Percentiles rank a stretch among this genome's conserved stretches.
Evolutionary conservation across 176 grass and related monocot genomes (phyloP).

Genomic region (Cenchrus purpureus): DNA sequence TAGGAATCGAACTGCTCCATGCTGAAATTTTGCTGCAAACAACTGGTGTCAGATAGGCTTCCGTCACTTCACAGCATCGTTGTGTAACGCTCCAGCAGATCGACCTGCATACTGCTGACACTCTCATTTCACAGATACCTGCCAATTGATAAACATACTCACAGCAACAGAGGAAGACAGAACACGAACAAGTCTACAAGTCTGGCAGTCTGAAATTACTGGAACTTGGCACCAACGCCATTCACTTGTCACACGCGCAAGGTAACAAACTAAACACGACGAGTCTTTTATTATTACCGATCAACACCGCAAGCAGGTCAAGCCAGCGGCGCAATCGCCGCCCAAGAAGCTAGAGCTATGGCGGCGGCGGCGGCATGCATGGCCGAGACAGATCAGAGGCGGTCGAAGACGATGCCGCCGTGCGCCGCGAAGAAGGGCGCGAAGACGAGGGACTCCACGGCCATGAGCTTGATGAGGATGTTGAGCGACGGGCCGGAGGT

Average conservation of each 20-base stretch:
- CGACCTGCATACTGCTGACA: too few species aligned
- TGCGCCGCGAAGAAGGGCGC: constrained; percentile 84
- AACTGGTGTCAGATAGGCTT: too few species aligned
- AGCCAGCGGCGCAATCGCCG: neutral
- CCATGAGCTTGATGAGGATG: constrained; percentile 97
- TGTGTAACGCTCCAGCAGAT: too few species aligned
- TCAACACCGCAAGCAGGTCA: too few species aligned
- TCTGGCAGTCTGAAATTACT: neutral
- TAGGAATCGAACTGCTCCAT: too few species aligned
- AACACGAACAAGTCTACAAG: neutral
- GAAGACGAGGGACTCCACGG: constrained; percentile 87
- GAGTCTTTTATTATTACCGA: neutral
- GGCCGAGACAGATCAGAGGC: constrained; percentile 19
- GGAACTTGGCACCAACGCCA: neutral
- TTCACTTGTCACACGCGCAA: neutral
- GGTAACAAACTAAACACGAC: neutral
- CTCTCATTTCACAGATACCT: neutral
- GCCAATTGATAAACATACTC: neutral
- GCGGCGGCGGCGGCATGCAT: neutral
- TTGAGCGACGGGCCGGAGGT: constrained; percentile 89
- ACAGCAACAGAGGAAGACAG: too few species aligned
- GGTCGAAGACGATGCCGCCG: constrained; percentile 77
- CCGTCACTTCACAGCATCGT: too few species aligned
- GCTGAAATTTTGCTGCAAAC: too few species aligned
- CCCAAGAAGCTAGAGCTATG: too few species aligned